Base-by-base conservation (phyloP, 2,329 filamentous ascomycete species). In the Xylaria sp. region DNA sequence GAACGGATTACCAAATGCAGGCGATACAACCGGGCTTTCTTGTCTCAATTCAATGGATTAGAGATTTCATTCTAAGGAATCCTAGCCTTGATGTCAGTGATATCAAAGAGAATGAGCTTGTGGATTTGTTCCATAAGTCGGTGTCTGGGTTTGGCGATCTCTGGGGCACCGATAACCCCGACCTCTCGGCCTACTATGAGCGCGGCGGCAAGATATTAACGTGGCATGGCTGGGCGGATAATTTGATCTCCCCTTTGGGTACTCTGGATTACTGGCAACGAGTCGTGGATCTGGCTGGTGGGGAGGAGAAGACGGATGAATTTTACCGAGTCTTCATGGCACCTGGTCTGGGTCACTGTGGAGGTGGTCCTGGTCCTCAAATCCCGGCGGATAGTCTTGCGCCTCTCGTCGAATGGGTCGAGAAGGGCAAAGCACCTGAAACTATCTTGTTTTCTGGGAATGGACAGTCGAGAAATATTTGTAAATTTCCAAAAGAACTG, bases 321-420 rank as follows among this genome's bases (percentile, higher is more conserved):
- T 85, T 86, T 74, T 88, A 86, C 76, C 74, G 80, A 1, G 80
- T 85, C 71, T 87, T 87, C 74, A 75, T 79, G 4, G 81, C 87
- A 6, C 84, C 85, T 1, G 86, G 85, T 0, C 83, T 87, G 78
- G 79, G 76, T 4, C 86, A 88, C 72, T 88, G 87, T 67, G 58
- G 63, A 9, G 80, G 79, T n/a, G 83, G 84, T 54, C 73, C 71
- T 53, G 82, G 82, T 20, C 81, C 82, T 9, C 68, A 71, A 56
- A 56, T 68, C 4, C 70, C 70, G 15, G n/a, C 9, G 10, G 70
- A 74, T 23, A 65, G 20, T 57, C 53, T 75, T 40, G 59, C 58
- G 0, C 65, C 72, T 48, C 70, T 75, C 26, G 66, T 74, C 28
- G 70, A 72, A 31, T 75, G 73, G 73, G 72, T 74, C 11, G 73